phyloP scores from a whole-genome alignment of 805 yeast genomes.

The Cyberlindnera galapagoensis region DNA sequence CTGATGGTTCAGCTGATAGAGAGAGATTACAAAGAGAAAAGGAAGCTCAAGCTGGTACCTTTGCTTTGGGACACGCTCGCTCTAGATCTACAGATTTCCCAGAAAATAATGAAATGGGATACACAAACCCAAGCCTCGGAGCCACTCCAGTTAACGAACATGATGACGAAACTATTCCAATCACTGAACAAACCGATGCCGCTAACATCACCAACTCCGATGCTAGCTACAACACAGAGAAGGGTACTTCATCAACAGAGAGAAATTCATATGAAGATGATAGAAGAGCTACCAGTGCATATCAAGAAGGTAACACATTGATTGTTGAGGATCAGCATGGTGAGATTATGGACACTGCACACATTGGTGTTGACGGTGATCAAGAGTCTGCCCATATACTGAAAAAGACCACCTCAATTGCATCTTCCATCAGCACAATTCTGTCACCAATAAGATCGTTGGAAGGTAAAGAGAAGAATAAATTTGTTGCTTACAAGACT shows the following conservation, averaged over 20 bases:
- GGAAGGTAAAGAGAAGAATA: conserved; percentile 8
- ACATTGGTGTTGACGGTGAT: conserved; percentile 27
- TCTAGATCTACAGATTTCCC: conserved; percentile 13
- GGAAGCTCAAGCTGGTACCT: conserved; percentile 37
- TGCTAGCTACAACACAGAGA: background rate
- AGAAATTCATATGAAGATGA: conserved; percentile 20
- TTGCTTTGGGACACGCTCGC: conserved; percentile 29
- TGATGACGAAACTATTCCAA: conserved; percentile 9
- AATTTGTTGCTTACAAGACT: conserved; percentile 65
- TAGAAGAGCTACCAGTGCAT: conserved; percentile 36
- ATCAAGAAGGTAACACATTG: conserved; percentile 62
- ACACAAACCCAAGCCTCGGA: conserved; percentile 12
- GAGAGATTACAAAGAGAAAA: conserved; percentile 34
- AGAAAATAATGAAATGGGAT: conserved; percentile 14
- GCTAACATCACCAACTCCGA: background rate
- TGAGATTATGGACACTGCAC: conserved; percentile 60
- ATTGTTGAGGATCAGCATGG: conserved; percentile 82
- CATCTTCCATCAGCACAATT: conserved; percentile 18
- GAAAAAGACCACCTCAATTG: conserved; percentile 9
- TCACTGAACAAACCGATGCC: too few species aligned
- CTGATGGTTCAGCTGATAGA: conserved; percentile 26
- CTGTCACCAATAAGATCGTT: conserved; percentile 12
- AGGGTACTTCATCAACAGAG: conserved; percentile 1
- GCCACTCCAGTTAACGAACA: conserved; percentile 21
- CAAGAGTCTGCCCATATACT: conserved; percentile 1